These are phyloP conservation scores for Ilyonectria destructans DNA, from an alignment of 2,329 filamentous ascomycete species.

Conservation along the genomic window DNA sequence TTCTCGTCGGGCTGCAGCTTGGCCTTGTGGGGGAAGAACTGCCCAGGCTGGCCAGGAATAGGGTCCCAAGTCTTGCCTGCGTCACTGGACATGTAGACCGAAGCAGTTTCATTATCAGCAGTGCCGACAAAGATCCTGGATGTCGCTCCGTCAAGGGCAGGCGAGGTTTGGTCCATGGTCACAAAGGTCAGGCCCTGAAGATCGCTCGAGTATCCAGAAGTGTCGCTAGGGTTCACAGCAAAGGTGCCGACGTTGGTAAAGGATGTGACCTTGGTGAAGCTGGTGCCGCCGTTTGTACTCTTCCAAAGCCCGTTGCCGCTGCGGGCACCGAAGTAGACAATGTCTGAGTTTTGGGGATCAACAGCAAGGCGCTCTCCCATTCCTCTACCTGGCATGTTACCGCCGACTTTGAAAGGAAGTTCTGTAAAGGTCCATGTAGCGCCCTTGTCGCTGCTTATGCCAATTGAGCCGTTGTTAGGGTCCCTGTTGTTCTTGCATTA, in stretches of 20 bases:
- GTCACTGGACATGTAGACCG: conserved; percentile 70
- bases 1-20: conserved; percentile 67
- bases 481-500: conserved; percentile 55
- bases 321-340: conserved; percentile 72
- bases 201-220: conserved; percentile 62
- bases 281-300: conserved; percentile 68
- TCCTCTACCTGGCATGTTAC: conserved; percentile 74
- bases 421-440: conserved; percentile 65
- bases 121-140: conserved; percentile 72
- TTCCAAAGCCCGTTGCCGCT: conserved; percentile 74
- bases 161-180: conserved; percentile 70
- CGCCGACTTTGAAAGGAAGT: conserved; percentile 73
- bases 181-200: conserved; percentile 66
- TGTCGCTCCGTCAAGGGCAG: conserved; percentile 62
- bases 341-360: conserved; percentile 70
- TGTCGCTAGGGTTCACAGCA: conserved; percentile 62
- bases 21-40: conserved; percentile 70
- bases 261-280: conserved; percentile 67
- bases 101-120: conserved; percentile 67
- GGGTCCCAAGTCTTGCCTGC: conserved; percentile 68
- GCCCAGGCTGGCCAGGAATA: conserved; percentile 65
- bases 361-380: conserved; percentile 73
- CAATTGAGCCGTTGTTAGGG: conserved; percentile 69
- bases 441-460: conserved; percentile 69
- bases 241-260: conserved; percentile 69